These are phyloP conservation scores for Schizochytrium sp. DNA, from an alignment of 108 stramenopile genomes.

Conservation along the genomic window DNA sequence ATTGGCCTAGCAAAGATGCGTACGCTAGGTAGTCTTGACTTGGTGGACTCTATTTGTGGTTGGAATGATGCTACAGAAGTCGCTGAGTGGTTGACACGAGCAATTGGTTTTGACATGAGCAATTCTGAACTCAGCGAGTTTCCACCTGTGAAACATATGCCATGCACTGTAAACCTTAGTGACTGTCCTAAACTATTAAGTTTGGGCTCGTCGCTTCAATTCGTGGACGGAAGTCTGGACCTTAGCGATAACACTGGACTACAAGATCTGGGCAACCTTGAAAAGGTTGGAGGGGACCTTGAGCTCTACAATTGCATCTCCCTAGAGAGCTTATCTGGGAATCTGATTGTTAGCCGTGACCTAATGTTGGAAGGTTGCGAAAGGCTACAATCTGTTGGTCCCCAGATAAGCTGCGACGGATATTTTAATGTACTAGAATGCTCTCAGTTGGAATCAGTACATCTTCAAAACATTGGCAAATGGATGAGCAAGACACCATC, in stretches of 20 bases:
- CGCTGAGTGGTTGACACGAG: slow-evolving; percentile 2
- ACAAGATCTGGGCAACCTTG: background rate
- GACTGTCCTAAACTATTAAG: background rate
- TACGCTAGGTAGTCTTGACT: too few species aligned
- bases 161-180: slow-evolving; percentile 4
- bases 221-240: slow-evolving; percentile 23
- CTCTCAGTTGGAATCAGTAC: too few species aligned
- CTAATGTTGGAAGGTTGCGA: background rate
- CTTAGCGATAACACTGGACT: slow-evolving; percentile 15
- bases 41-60: background rate
- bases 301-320: background rate
- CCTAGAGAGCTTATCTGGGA: background rate
- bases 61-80: background rate
- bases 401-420: too few species aligned
- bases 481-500: too few species aligned
- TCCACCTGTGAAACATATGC: background rate
- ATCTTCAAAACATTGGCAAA: too few species aligned
- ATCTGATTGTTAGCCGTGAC: background rate
- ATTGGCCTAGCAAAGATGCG: too few species aligned
- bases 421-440: too few species aligned
- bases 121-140: background rate
- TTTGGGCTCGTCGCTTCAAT: background rate
- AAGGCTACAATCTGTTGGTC: background rate
- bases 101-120: background rate
- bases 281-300: slow-evolving; percentile 5